Evolutionary conservation across 495 filamentous ascomycete genomes (phyloP).

Genomic region (Tirmania nivea): DNA sequence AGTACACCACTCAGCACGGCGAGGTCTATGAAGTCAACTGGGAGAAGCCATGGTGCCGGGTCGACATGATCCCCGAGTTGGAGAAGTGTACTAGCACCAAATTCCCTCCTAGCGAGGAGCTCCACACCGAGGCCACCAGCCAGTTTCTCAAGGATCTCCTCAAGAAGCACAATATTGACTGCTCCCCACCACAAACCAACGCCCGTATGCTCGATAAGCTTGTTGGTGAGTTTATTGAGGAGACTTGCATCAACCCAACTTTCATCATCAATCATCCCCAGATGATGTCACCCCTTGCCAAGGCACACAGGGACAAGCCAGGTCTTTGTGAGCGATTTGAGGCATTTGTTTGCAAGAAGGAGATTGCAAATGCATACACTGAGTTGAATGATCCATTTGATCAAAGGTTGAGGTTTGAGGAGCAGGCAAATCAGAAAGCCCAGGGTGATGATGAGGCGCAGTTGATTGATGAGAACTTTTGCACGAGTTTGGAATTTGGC

Average conservation of each 20-base stretch:
- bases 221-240: conserved; percentile 48
- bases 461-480: conserved; percentile 85
- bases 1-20: conserved; percentile 47
- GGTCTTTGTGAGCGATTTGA: conserved; percentile 95
- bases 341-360: conserved; percentile 93
- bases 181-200: conserved; percentile 74
- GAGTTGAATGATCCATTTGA: conserved; percentile 96
- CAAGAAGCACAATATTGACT: conserved; percentile 78
- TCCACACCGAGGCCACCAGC: conserved; percentile 72
- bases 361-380: conserved; percentile 90
- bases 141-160: conserved; percentile 66
- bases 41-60: conserved; percentile 76
- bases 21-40: conserved; percentile 83
- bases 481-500: conserved; percentile 61
- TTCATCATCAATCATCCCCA: conserved; percentile 89
- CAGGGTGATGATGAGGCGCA: conserved; percentile 96
- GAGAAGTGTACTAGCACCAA: conserved; percentile 78
- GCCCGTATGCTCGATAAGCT: conserved; percentile 88
- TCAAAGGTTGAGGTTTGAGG: conserved; percentile 82
- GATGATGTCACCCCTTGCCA: conserved; percentile 95
- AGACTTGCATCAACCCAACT: conserved; percentile 80
- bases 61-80: conserved; percentile 91
- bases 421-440: conserved; percentile 87
- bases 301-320: conserved; percentile 60
- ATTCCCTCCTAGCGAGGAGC: conserved; percentile 72